Base-by-base conservation (phyloP, 495 filamentous ascomycete genomes). In the Aspergillus asperescens region DNA sequence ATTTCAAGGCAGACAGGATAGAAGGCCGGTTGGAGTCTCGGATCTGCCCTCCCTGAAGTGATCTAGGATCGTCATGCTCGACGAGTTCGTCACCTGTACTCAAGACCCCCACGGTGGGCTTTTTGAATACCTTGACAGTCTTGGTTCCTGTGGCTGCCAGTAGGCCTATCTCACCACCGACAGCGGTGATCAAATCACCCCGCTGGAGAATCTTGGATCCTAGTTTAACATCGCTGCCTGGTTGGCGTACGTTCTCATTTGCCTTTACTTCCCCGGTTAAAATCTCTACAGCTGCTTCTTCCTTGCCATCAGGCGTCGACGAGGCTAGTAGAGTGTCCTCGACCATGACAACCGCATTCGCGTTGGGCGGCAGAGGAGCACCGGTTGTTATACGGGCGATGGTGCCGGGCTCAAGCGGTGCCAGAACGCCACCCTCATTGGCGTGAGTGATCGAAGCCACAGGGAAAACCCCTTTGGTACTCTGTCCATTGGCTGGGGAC, bases 41-140 rank as follows among this genome's bases (percentile, higher is more conserved):
- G 20, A 98, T 94, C 66, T 96, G 89, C 1, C 93, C 93, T 1
- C 87, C 70, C 16, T 76, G 74, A 25, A 97, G 70, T 7, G 69
- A 68, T 0, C 80, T 79, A 0, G 79, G 79, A 48, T 81, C 74
- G 44, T 86, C 77, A 60, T 92, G 86, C 47, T 83, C 77, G 0
- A 96, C 87, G 32, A 98, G 86, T 67, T 97, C 93, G 62, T 97
- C 93, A 2, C 93, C 93, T 3, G 94, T 98, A 49, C 92, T 96
- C 13, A 98, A 68, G 1, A 98, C 84, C 16, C 90, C 94, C 5
- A 98, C 77, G 1, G 85, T 71, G 2, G 91, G 93, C 50, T 83
- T 85, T 40, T 76, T 77, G 72, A 87, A 96, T 10, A 89, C 79
- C 10, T 74, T 70, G n/a, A 96, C 87, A 44, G 86, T 79, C 6